Base-by-base conservation (phyloP, 179 eudicot genomes). In the Carnegiea gigantea region DNA sequence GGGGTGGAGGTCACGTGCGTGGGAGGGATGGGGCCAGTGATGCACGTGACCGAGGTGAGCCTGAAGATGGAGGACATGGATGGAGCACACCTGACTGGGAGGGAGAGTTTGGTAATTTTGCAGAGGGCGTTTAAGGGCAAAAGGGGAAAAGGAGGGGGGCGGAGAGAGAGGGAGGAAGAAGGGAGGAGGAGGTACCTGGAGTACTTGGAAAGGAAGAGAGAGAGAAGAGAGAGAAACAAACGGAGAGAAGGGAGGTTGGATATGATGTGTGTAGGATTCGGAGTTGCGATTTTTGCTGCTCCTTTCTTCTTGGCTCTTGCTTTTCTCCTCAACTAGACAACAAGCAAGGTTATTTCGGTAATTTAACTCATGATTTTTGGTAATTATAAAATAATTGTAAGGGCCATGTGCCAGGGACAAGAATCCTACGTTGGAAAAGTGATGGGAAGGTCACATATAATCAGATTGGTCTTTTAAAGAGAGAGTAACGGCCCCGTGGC, bases 1-100 rank as follows among this genome's bases (percentile, higher is more conserved):
- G 85, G 85, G 78, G 84, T 91, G 15, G 90, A 89, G 82, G 92
- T 95, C 81, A 92, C 92, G 82, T 91, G 94, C 83, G 91, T 87
- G 0, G 90, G 87, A 49, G 83, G 73, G 8, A 87, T 84, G 1
- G 86, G 70, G 81, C 86, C 70, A 43, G 84, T 84, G 84, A 65
- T 92, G 86, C 93, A 88, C 75, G 93, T 93, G 89, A 91, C 88
- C 23, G 98, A 95, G 70, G 93, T 92, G 83, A 88, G 95, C 78
- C 24, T 95, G 81, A 88, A 84, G 84, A 85, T 92, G 92, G 95
- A 93, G 88, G 98, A 88, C 80, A 82, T 90, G 86, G 92, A 91
- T 18, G 98, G 98, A 21, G 86, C 40, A 70, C 88, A 88, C 46
- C 62, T 93, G 79, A 83, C 68, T 13, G 99, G 98, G 82, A 89